Base-by-base conservation (phyloP, 192 early-diverging fungal genomes). In the Coemansia guatemalensis region DNA sequence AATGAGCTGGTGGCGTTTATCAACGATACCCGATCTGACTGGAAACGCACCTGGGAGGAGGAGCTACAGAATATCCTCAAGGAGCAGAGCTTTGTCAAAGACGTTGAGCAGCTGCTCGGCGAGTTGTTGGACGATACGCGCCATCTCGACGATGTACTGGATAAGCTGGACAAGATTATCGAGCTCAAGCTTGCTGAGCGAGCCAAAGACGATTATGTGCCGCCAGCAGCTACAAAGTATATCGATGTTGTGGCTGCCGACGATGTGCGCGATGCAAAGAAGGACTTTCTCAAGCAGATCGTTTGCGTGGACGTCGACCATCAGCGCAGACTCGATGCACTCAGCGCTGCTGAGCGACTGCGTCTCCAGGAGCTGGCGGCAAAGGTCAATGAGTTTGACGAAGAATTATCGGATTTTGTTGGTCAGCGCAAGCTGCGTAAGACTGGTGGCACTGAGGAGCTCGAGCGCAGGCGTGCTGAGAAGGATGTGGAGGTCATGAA, bases 41-140 rank as follows among this genome's bases (percentile, higher is more conserved):
- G 90, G 90, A 92, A 91, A 56, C 87, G 86, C 73, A 89, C 85
- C 1, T 94, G 92, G 92, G 90, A 92, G 65, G 86, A 87, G 8
- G 92, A 94, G 68, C 68, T 94, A 48, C 89, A 94, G 58, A 88
- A 82, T 27, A 89, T 94, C 56, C 76, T 94, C 22, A 85, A 87
- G 56, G 92, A 94, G 59, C 90, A 94, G 66, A 74, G 85, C 64
- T 88, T 90, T 51, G 78, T 91, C 64, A 94, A 90, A 71, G 90
- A 94, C 23, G 87, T 89, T 20, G 90, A 92, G 72, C 84, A 81
- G 3, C 62, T 90, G 53, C 60, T 94, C 20, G 83, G 84, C 20
- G 88, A 89, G 56, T 69, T 94, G 18, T 72, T 83, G 8, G 89
- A 90, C 53, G 90, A 91, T 33, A 68, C 82, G 2, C 69, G 78